phyloP scores from a whole-genome alignment of 2,329 filamentous ascomycete genomes.

The Sarocladium kiliense region DNA sequence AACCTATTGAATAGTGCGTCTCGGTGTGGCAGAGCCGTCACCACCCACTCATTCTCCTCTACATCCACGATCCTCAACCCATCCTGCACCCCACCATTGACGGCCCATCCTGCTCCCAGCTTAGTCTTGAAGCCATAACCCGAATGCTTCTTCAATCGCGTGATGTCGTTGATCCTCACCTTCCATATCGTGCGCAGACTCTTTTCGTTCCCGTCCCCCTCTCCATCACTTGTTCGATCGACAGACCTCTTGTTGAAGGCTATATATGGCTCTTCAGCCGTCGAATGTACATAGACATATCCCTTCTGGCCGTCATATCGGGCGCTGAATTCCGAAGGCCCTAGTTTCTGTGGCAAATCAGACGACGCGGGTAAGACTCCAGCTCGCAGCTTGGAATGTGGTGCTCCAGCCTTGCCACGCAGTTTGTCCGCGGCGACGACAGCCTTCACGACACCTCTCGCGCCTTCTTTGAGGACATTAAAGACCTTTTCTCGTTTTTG shows the following conservation, averaged over 20 bases:
- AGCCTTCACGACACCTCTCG: slow-evolving; percentile 63
- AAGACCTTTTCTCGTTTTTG: slow-evolving; percentile 40
- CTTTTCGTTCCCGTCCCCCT: slow-evolving; percentile 21
- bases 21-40: slow-evolving; percentile 65
- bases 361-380: neutral
- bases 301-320: slow-evolving; percentile 64
- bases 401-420: slow-evolving; percentile 52
- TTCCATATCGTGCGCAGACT: slow-evolving; percentile 55
- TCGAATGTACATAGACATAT: slow-evolving; percentile 12
- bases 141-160: slow-evolving; percentile 68
- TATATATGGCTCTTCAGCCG: neutral
- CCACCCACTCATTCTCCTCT: slow-evolving; percentile 42
- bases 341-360: slow-evolving; percentile 33
- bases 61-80: slow-evolving; percentile 60
- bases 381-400: slow-evolving; percentile 56
- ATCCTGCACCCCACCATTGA: slow-evolving; percentile 65
- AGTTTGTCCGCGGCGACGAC: slow-evolving; percentile 64
- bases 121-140: slow-evolving; percentile 77
- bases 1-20: slow-evolving; percentile 75
- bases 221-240: slow-evolving; percentile 9
- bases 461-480: slow-evolving; percentile 57
- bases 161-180: slow-evolving; percentile 62
- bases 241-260: slow-evolving; percentile 10
- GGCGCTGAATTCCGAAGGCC: slow-evolving; percentile 67
- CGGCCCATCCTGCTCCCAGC: slow-evolving; percentile 69